Evolutionary conservation across 495 filamentous ascomycete species (phyloP).

Genomic region (Podospora fimiseda): DNA sequence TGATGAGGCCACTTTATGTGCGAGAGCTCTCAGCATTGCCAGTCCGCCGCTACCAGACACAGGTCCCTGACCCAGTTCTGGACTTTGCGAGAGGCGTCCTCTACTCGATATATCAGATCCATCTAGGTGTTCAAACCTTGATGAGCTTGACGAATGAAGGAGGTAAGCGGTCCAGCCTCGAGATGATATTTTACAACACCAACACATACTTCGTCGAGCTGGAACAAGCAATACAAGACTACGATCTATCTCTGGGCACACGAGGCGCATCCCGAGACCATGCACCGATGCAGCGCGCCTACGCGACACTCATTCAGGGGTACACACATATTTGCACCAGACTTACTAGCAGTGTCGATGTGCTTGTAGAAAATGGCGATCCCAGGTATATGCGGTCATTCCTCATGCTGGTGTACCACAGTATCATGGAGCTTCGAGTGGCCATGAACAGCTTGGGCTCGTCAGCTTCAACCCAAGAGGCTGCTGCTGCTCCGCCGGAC

Average conservation of each 20-base stretch:
- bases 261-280: constrained; percentile 47
- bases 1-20: constrained; percentile 48
- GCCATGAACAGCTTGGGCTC: constrained; percentile 21
- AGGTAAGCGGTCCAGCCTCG: constrained; percentile 61
- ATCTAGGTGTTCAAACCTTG: constrained; percentile 61
- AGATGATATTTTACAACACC: constrained; percentile 68
- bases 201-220: constrained; percentile 64
- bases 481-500: too few species aligned
- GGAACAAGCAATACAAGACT: constrained; percentile 61
- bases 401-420: constrained; percentile 69
- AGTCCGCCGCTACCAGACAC: constrained; percentile 59
- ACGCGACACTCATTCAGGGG: constrained; percentile 60
- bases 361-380: constrained; percentile 65
- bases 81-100: constrained; percentile 77
- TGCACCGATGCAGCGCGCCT: constrained; percentile 55
- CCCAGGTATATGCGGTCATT: constrained; percentile 69
- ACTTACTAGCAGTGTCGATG: constrained; percentile 56
- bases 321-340: constrained; percentile 67
- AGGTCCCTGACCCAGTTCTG: constrained; percentile 52
- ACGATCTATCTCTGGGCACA: constrained; percentile 47
- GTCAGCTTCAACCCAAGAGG: too few species aligned
- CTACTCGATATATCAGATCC: constrained; percentile 75
- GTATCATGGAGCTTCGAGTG: constrained; percentile 63
- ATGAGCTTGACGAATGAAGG: constrained; percentile 62
- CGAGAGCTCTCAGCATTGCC: constrained; percentile 75